phyloP scores from a whole-genome alignment of 768 basidiomycete species.

The Pisolithus albus region DNA sequence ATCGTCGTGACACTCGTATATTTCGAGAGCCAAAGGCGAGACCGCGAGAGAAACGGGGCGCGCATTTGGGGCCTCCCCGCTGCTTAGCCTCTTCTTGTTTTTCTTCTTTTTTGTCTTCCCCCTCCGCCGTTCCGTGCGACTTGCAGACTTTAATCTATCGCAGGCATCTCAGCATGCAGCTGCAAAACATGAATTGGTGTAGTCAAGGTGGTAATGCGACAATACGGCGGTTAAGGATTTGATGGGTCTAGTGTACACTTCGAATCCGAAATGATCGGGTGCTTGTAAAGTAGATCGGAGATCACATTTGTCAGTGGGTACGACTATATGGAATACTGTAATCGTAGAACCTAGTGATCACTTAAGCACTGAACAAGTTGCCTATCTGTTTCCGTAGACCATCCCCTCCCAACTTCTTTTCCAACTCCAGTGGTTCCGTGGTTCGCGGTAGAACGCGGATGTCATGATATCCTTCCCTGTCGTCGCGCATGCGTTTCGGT shows the following conservation, averaged over 20 bases:
- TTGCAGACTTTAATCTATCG: too few relatives aligned
- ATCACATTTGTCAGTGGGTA: neutral
- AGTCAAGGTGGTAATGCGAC: neutral
- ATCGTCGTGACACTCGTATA: too few relatives aligned
- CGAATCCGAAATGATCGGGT: neutral
- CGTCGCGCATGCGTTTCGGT: neutral
- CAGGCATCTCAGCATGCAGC: neutral
- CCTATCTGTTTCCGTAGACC: conserved; percentile 9
- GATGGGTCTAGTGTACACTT: neutral
- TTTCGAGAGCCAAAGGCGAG: too few relatives aligned
- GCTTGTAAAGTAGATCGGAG: neutral
- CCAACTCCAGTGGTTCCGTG: conserved; percentile 7
- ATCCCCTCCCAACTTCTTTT: conserved; percentile 12
- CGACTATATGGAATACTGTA: neutral
- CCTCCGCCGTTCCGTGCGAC: too few relatives aligned
- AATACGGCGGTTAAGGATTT: neutral
- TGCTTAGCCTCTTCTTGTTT: neutral
- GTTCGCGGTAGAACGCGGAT: neutral
- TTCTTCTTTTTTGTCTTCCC: too few relatives aligned
- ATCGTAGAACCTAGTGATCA: neutral
- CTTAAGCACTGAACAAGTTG: conserved; percentile 3
- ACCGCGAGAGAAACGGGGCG: too few relatives aligned
- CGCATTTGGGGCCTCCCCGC: conserved; percentile 7
- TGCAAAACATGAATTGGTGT: neutral
- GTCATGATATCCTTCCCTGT: neutral